phyloP scores from a whole-genome alignment of 2,329 filamentous ascomycete genomes.

The Fusarium verrucosum region DNA sequence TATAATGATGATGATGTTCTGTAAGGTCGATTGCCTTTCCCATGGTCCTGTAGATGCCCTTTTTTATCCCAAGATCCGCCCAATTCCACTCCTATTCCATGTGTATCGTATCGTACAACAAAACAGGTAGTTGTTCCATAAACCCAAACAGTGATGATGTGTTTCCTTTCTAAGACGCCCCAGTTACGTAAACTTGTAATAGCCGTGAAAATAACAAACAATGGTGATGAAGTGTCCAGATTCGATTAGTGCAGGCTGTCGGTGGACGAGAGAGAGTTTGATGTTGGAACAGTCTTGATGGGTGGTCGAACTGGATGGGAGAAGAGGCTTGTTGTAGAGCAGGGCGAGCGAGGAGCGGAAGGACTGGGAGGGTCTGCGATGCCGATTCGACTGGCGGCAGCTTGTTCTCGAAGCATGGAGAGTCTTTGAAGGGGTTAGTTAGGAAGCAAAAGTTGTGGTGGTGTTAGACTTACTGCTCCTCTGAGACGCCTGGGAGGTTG shows the following conservation, averaged over 20 bases:
- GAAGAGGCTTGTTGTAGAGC: constrained; percentile 41
- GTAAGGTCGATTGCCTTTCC: constrained; percentile 18
- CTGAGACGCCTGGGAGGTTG: constrained; percentile 63
- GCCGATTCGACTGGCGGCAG: constrained; percentile 59
- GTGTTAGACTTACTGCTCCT: constrained; percentile 64
- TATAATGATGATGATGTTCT: constrained; percentile 34
- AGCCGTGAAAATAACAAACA: constrained; percentile 8
- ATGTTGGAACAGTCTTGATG: constrained; percentile 32
- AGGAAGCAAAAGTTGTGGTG: not conserved
- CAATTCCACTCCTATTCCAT: constrained; percentile 2
- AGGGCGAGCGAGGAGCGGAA: constrained; percentile 36
- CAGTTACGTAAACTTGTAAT: constrained; percentile 5
- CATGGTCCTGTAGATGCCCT: constrained; percentile 17
- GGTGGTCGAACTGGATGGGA: constrained; percentile 37
- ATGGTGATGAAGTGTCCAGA: not conserved
- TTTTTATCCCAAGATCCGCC: constrained; percentile 9
- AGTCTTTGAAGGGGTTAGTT: constrained; percentile 51
- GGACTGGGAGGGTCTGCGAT: constrained; percentile 50
- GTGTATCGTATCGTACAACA: constrained; percentile 31
- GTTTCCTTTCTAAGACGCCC: constrained; percentile 24
- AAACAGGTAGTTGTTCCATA: constrained; percentile 5
- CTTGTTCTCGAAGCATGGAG: constrained; percentile 61
- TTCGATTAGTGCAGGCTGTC: constrained; percentile 36
- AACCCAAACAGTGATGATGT: constrained; percentile 16
- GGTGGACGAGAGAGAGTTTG: constrained; percentile 38